Base-by-base conservation (phyloP, 345 rosid genomes). In the Firmiana major region DNA sequence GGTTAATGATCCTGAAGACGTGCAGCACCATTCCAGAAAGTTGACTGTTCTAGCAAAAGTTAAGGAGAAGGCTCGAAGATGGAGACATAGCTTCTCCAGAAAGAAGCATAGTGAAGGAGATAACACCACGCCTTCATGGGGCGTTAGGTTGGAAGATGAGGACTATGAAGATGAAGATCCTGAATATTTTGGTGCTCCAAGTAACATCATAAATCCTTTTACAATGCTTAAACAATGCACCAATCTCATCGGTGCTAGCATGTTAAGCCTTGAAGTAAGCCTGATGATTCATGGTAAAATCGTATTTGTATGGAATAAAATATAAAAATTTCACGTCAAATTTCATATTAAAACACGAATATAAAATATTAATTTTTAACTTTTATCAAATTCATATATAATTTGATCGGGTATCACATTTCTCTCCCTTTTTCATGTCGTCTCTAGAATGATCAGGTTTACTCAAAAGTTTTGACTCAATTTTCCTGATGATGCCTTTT, bases 181-280 rank as follows among this genome's bases (percentile, higher is more conserved):
- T 46, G 78, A 75, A n/a, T 75, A 62, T 28, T 10, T 63, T 17
- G 78, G 78, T 42, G 70, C 78, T 62, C 78, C 78, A 75, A 75
- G 78, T 75, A 75, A 10, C 7, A 49, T 28, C 26, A 26, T 26
- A 48, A 36, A 31, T 31, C 43, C 7, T 63, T 34, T 13, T 7
- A 2, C 3, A 6, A 63, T 31, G 1, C 66, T 31, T 15, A 13
- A 31, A 0, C 34, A 31, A 28, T 5, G 0, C 12, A 24, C 13
- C 8, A 60, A 26, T 60, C 6, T 60, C 15, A 9, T 24, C 34
- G n/a, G 4, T 54, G 59, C 59, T 54, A 53, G 19, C 26, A 7
- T 10, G 11, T 59, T n/a, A 53, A 51, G 55, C 55, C 55, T 51
- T 21, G 6, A 54, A 57, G 31, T 22, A 31, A 0, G 34, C 34